Conservation (phyloP, 805 yeast genomes). For the Ogataea polymorpha region DNA sequence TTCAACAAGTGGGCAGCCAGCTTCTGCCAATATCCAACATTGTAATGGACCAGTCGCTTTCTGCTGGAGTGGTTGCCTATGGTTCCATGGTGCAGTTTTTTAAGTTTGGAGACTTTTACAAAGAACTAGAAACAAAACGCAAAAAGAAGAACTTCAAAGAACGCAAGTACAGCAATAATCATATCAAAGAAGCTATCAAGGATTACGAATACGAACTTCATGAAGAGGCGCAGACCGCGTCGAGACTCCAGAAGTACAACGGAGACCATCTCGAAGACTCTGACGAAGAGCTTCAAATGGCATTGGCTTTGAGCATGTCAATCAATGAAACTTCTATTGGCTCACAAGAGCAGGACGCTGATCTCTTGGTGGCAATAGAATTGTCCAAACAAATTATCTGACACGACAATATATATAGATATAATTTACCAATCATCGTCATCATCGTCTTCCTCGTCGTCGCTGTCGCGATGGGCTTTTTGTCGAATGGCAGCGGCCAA, state of each 20-base stretch:
- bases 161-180: constrained; percentile 29
- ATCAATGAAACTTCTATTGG: constrained; percentile 11
- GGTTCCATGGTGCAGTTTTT: constrained; percentile 46
- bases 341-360: constrained; percentile 28
- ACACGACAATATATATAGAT: neutral
- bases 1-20: constrained; percentile 15
- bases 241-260: constrained; percentile 42
- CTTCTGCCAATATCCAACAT: constrained; percentile 21
- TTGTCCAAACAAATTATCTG: constrained; percentile 14
- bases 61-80: constrained; percentile 38
- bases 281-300: constrained; percentile 40
- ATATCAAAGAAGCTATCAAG: constrained; percentile 33
- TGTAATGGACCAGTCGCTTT: constrained; percentile 19
- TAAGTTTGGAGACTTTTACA: constrained; percentile 40
- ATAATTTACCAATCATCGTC: constrained; percentile 45
- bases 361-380: constrained; percentile 27
- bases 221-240: constrained; percentile 20
- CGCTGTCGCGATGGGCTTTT: constrained; percentile 68
- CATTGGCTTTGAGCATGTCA: constrained; percentile 40
- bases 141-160: constrained; percentile 21
- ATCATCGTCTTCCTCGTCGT: constrained; percentile 67
- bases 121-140: constrained; percentile 16
- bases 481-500: constrained; percentile 84
- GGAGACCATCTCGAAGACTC: constrained; percentile 39
- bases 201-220: constrained; percentile 30